Evolutionary conservation across 176 grass and related monocot genomes (phyloP).

Genomic region (Paspalum notatum): DNA sequence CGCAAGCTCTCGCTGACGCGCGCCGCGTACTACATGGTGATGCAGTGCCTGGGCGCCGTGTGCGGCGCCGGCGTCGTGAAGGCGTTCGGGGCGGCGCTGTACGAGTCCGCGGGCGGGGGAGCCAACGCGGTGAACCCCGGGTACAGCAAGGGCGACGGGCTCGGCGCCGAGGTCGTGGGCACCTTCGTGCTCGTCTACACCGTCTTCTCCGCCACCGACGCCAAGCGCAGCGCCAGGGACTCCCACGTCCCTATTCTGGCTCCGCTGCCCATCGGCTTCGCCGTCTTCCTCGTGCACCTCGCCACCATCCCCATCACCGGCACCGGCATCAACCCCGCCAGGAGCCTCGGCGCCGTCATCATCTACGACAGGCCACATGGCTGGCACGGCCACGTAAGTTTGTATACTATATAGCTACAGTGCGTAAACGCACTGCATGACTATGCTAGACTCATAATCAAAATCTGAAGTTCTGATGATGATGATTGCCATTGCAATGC

Average conservation of each 20-base stretch:
- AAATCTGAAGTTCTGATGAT: not conserved
- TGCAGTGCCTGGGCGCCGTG: conserved; percentile 29
- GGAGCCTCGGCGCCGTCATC: conserved; percentile 48
- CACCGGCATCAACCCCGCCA: conserved; percentile 46
- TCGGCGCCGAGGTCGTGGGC: conserved; percentile 74
- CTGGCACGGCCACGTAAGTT: conserved; percentile 40
- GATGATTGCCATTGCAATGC: not conserved
- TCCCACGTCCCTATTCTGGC: conserved; percentile 27
- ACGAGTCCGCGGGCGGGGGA: conserved; percentile 52
- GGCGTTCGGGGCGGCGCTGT: not conserved
- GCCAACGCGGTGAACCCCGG: conserved; percentile 56
- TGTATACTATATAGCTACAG: not conserved
- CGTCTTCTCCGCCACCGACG: conserved; percentile 85
- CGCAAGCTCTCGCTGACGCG: conserved; percentile 20
- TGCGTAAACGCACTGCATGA: too few species aligned
- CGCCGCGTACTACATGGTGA: not conserved
- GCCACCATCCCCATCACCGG: conserved; percentile 45
- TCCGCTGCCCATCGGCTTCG: conserved; percentile 31
- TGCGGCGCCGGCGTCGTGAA: conserved; percentile 30
- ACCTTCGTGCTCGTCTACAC: conserved; percentile 80
- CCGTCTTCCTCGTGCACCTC: conserved; percentile 42
- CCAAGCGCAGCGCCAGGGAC: conserved; percentile 60
- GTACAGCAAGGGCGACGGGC: conserved; percentile 71
- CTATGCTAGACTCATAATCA: not conserved
- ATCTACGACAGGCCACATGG: conserved; percentile 33